Base-by-base conservation (phyloP, 2,329 filamentous ascomycete species). In the Kalaharituber pfeilii region DNA sequence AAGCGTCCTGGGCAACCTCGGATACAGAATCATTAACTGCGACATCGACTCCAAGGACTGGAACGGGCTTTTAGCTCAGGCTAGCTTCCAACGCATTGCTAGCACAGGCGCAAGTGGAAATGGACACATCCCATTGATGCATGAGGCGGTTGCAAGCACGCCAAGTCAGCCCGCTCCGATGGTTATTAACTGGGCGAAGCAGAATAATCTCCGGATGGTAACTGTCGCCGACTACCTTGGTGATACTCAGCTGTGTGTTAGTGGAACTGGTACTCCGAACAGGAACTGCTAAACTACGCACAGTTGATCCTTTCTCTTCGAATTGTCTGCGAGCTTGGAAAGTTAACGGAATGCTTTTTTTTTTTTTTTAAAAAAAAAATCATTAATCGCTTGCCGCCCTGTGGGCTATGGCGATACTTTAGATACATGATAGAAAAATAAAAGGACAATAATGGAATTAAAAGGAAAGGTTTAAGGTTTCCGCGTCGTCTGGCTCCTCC, bases 201-300 rank as follows among this genome's bases (percentile, higher is more conserved):
- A 67, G 51, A 74, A 74, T 55, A 70, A 69, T 52, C 63, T 75
- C 6, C 66, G 69, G 66, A 66, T 75, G 26, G 73, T 75, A 1
- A 75, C 72, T 47, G 71, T 75, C 68, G 75, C 66, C 74, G 67
- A 59, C 71, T 69, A 42, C 24, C 25, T 53, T 22, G 52, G 52
- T 18, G 52, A 53, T 26, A 3, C 39, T 22, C 25, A 29, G 2
- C 52, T 29, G n/a, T 53, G 49, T 36, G 18, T 33, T 20, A 39
- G 18, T 11, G 42, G 24, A 7, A 7, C 51, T 26, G 39, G 50
- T 4, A 39, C 2, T 39, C 33, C 20, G 4, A n/a, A n/a, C n/a
- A n/a, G n/a, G n/a, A n/a, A n/a, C n/a, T n/a, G n/a, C n/a, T n/a
- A n/a, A n/a, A n/a, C n/a, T n/a, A n/a, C n/a, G n/a, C n/a, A n/a